Conservation (phyloP, 1,284 basidiomycete species). For the Ceratobasidium sp. region DNA sequence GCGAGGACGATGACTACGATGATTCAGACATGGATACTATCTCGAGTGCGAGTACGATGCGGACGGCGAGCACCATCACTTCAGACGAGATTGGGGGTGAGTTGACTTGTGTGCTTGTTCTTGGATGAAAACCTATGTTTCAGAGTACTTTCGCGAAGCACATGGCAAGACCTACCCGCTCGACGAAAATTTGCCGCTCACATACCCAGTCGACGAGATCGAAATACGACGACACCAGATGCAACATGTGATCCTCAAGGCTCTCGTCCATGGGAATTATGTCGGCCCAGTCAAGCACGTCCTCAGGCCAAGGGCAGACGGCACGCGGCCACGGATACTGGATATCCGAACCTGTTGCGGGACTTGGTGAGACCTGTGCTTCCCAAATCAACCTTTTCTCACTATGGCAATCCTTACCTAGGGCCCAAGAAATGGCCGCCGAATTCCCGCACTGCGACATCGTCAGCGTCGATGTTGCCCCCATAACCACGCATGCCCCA, state of each 20-base stretch:
- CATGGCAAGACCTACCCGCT: slow-evolving; percentile 23
- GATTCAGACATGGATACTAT: slow-evolving; percentile 43
- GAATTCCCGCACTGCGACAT: slow-evolving; percentile 45
- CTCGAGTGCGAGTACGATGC: slow-evolving; percentile 29
- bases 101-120: neutral
- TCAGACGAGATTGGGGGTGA: slow-evolving; percentile 36
- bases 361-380: slow-evolving; percentile 5
- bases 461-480: slow-evolving; percentile 26
- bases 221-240: slow-evolving; percentile 31
- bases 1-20: slow-evolving; percentile 17
- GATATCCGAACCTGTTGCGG: slow-evolving; percentile 37
- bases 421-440: slow-evolving; percentile 41
- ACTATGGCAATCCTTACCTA: neutral
- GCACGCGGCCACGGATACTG: slow-evolving; percentile 31
- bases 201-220: slow-evolving; percentile 34
- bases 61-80: slow-evolving; percentile 38
- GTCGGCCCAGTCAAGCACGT: slow-evolving; percentile 33
- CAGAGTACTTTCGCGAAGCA: slow-evolving; percentile 43
- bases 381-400: too few relatives aligned
- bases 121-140: neutral
- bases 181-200: slow-evolving; percentile 41
- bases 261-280: slow-evolving; percentile 40
- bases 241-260: slow-evolving; percentile 39
- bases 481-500: slow-evolving; percentile 24
- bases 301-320: slow-evolving; percentile 29